Percentiles rank a stretch among this genome's conserved stretches.
Evolutionary conservation across 148 eudicot species (phyloP).

Genomic region (Rhododendron mucronatum): DNA sequence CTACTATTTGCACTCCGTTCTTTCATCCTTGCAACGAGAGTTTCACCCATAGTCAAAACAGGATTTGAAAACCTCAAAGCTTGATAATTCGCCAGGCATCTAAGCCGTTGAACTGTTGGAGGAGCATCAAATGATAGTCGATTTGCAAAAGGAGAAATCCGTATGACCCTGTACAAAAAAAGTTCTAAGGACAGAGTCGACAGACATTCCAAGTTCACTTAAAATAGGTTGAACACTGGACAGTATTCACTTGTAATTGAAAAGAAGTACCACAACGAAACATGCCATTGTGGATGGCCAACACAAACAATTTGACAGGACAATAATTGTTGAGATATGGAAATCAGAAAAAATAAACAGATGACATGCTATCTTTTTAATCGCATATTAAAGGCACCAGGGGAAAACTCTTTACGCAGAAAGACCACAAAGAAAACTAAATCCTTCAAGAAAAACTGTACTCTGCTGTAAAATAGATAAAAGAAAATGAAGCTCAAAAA

Average conservation of each 20-base stretch:
- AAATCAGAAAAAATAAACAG: background rate
- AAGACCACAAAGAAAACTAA: background rate
- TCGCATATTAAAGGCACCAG: background rate
- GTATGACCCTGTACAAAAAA: conserved; percentile 55
- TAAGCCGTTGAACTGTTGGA: conserved; percentile 78
- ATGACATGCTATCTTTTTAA: background rate
- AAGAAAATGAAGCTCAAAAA: background rate
- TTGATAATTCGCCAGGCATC: conserved; percentile 93
- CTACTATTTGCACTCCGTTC: conserved; percentile 67
- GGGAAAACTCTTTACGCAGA: background rate
- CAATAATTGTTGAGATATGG: background rate
- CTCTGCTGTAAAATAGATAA: background rate
- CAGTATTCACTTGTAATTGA: background rate
- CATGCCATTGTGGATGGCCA: background rate
- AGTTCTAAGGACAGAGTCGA: background rate
- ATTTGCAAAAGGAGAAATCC: conserved; percentile 99
- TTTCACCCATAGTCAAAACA: conserved; percentile 62
- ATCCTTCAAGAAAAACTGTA: background rate
- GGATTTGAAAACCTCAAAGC: conserved; percentile 84
- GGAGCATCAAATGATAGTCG: conserved; percentile 94
- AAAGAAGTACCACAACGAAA: background rate
- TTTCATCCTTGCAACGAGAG: conserved; percentile 84
- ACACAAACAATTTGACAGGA: background rate
- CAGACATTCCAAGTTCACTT: background rate
- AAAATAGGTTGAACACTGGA: background rate